Base-by-base conservation (phyloP, 805 yeast genomes). In the Hanseniaspora lachancei region DNA sequence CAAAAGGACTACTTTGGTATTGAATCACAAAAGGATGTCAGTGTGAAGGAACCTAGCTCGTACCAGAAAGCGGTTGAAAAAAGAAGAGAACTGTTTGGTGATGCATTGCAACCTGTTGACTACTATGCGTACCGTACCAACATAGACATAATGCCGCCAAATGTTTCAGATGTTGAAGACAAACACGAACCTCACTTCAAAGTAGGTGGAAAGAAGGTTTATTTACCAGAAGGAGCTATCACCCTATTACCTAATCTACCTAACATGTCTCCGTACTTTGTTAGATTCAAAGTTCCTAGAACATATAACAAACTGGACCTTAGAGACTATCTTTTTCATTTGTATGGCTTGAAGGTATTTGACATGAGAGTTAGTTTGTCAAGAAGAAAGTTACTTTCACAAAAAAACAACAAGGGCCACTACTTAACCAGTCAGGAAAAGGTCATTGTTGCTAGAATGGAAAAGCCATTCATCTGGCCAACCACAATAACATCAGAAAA, bases 401-500 rank as follows among this genome's bases (percentile, higher is more conserved):
- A 54, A 35, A 32, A 39, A 8, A 43, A 54, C 21, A 42, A 43
- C 8, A n/a, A 18, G 12, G 57, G 57, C 12, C 42, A 47, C n/a
- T 42, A 29, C 44, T 16, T 55, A 21, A 34, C 50, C 5, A 55
- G 54, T 1, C 96, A 88, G 71, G 77, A 79, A 61, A 93, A 93
- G 74, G 89, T 89, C 70, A 93, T 93, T 97, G 91, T 96, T 23
- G 84, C 93, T 53, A 97, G 89, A 63, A 85, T 93, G 91, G 82
- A 81, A 57, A 88, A 91, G 61, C 98, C 99, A 24, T 93, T 93
- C 66, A 77, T 93, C 48, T 93, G 97, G 96, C 99, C 99, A 4
- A 21, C 46, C 2, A 29, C 15, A 21, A 20, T 41, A 2, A 15
- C 20, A 23, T 83, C 77, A 40, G 77, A 74, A 58, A 44, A 18